Base-by-base conservation (phyloP, 2,329 filamentous ascomycete genomes). In the Sporothrix mexicana region DNA sequence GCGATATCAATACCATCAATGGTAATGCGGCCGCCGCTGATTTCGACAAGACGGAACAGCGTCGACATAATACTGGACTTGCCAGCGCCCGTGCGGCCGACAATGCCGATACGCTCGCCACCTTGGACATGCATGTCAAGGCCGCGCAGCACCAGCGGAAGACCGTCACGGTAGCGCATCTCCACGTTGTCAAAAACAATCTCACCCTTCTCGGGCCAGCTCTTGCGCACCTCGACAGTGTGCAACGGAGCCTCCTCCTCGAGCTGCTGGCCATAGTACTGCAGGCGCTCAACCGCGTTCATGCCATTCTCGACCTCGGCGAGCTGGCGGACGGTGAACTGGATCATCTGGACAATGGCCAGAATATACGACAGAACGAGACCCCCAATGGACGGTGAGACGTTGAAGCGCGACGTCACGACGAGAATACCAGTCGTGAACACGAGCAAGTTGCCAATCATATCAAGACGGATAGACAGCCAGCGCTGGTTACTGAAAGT, bases 221-320 rank as follows among this genome's bases (percentile, higher is more conserved):
- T 87, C 0, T 88, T 83, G 20, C 90, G 88, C 2, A 97, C 88
- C 5, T 94, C 88, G 67, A 91, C 80, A 57, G 93, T 91, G 77
- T 95, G 92, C 1, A 95, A 85, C 0, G 95, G 93, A 0, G 95
- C 93, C 81, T 98, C 96, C 79, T 97, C 92, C 75, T 97, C 94
- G 4, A 99, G 88, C 77, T 93, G 83, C 0, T 89, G 93, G 71
- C 93, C 95, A 80, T 98, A 98, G 83, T 97, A 94, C 80, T 94
- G 90, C 47, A 98, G 86, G 68, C 96, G 91, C 82, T 98, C 95
- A 0, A 97, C 96, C 0, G 95, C 91, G 80, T 98, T 98, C 95
- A 98, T 98, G 79, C 95, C 94, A 82, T 98, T 98, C 81, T 98
- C 95, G 9, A 98, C 94, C 81, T 98, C 95, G 36, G 95, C 95